Base-by-base conservation (phyloP, 768 basidiomycete species). In the Phanerochaete sordida region DNA sequence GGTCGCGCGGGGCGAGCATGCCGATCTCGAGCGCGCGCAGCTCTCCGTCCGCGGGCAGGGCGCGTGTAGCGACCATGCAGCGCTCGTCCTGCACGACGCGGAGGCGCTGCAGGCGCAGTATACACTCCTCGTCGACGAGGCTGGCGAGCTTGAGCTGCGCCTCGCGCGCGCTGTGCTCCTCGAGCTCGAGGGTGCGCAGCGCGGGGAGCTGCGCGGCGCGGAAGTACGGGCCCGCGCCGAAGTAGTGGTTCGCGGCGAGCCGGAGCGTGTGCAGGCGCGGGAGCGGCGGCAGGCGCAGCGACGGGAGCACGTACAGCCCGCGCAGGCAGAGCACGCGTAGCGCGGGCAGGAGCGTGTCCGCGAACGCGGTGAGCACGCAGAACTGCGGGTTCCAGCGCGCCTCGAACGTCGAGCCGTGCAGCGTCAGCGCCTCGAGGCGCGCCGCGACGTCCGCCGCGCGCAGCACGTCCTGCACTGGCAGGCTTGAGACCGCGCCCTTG, bases 391-490 rank as follows among this genome's bases (percentile, higher is more conserved):
- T 37, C 44, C n/a, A 35, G 1, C 52, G 59, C 19, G 59, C 45
- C 45, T 60, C 59, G 59, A 54, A 31, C n/a, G 59, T 54, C 19
- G 59, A 60, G n/a, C 59, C 52, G 44, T 60, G 52, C 23, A 59
- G 21, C 23, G 31, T 59, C 37, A 59, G 43, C 11, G 28, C 26
- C 52, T 59, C 39, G 24, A 59, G 26, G 19, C 37, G 39, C 12
- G 37, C 52, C 28, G 30, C 26, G 39, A 44, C 23, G 4, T 23
- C 23, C 23, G 39, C 30, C 12, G 52, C 35, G 28, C 28, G 28
- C 39, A 60, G 26, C 4, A 60, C 44, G 31, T 53, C 39, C 28
- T 54, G 27, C n/a, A 55, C 44, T 19, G 59, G 59, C 19, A 52
- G 43, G 31, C 52, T n/a, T 9, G 52, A 46, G 16, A 50, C 52